Evolutionary conservation across 768 basidiomycete genomes (phyloP).

Genomic region (Amanita fuliginea): DNA sequence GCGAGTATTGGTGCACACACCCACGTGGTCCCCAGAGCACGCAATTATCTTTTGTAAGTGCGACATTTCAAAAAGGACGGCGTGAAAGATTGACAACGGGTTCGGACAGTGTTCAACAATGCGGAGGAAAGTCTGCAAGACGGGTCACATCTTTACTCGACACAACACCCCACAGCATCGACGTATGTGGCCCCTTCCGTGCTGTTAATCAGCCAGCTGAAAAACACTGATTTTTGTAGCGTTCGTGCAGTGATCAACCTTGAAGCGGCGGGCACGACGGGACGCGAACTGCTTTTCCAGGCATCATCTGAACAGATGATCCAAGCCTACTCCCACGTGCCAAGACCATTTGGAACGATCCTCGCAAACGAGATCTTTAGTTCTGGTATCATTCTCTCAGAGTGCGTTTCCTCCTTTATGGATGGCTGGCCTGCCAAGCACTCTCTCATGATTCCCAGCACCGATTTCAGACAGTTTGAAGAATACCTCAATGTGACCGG

Average conservation of each 20-base stretch:
- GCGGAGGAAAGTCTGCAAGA: slow-evolving; percentile 95
- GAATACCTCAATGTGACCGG: slow-evolving; percentile 85
- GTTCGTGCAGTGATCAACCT: slow-evolving; percentile 84
- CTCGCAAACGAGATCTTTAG: slow-evolving; percentile 89
- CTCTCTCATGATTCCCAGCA: slow-evolving; percentile 31
- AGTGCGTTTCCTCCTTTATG: slow-evolving; percentile 57
- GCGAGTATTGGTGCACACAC: slow-evolving; percentile 60
- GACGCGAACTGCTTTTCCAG: slow-evolving; percentile 89
- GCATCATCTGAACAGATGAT: slow-evolving; percentile 95
- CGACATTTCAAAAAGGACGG: background rate
- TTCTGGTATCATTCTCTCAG: slow-evolving; percentile 82
- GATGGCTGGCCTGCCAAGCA: background rate
- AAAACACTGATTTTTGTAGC: slow-evolving; percentile 23
- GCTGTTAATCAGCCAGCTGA: background rate
- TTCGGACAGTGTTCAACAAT: slow-evolving; percentile 73
- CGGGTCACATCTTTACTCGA: slow-evolving; percentile 87
- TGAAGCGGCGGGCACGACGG: slow-evolving; percentile 86
- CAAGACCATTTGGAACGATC: slow-evolving; percentile 81
- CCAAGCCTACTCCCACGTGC: slow-evolving; percentile 76
- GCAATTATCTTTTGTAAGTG: slow-evolving; percentile 74
- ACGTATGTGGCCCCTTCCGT: slow-evolving; percentile 40
- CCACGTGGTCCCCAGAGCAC: slow-evolving; percentile 62
- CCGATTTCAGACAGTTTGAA: slow-evolving; percentile 93
- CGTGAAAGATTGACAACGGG: background rate
- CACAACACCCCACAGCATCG: slow-evolving; percentile 66